Conservation (phyloP, 495 filamentous ascomycete species). For the Friedmanniomyces simplex region DNA sequence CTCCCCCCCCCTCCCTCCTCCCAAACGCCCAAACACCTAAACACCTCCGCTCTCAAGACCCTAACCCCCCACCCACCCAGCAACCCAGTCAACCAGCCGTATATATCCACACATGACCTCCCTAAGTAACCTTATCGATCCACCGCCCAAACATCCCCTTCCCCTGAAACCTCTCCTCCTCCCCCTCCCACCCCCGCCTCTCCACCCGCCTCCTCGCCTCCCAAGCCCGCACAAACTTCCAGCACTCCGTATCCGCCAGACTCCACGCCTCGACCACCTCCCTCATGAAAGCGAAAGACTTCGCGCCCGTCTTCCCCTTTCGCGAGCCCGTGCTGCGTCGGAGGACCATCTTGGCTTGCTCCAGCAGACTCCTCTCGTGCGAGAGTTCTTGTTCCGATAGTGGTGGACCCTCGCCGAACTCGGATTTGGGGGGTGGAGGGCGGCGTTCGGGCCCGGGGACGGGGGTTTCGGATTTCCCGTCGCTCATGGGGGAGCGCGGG, state of each 20-base stretch:
- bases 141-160: conserved; percentile 13
- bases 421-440: conserved; percentile 21
- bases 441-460: conserved; percentile 35
- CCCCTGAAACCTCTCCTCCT: conserved; percentile 54
- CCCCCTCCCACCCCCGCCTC: conserved; percentile 57
- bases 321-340: conserved; percentile 34
- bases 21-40: too few species aligned
- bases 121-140: conserved; percentile 13
- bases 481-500: conserved; percentile 43
- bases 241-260: conserved; percentile 82
- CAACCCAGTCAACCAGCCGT: too few species aligned
- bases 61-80: too few species aligned
- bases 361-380: conserved; percentile 52
- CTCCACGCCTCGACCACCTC: conserved; percentile 83
- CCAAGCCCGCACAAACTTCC: conserved; percentile 78
- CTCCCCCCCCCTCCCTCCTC: too few species aligned
- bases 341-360: conserved; percentile 34
- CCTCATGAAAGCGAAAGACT: conserved; percentile 33
- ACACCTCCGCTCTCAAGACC: too few species aligned
- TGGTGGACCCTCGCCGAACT: conserved; percentile 25
- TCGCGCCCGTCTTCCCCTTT: conserved; percentile 29
- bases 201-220: conserved; percentile 49
- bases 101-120: too few species aligned
- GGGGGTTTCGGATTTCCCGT: conserved; percentile 44
- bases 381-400: conserved; percentile 42